Evolutionary conservation across 352 stramenopile species (phyloP), one percentile per base, ranked within the genome.

Genomic region (Phytophthora fragariaefolia): DNA sequence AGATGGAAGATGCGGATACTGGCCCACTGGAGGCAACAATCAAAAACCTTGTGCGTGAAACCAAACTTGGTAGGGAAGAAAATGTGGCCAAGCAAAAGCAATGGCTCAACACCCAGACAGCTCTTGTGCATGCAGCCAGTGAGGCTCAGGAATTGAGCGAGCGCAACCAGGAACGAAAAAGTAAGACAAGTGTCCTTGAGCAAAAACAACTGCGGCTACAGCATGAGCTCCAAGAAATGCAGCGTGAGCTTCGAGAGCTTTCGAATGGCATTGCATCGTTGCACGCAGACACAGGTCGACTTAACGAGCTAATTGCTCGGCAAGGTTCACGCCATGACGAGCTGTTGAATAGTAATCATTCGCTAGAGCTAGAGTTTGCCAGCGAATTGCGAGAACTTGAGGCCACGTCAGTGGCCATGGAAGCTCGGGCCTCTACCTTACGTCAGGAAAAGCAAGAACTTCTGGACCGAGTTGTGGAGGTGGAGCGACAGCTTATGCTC

Each of bases 231-330:
- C 83, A 85, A 38, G 83, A 82, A 60, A 86, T 93, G 73, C 77
- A 86, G 49, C 80, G 82, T 15, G 91, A 97, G 57, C 79, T 97
- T 24, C 94, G 96, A 69, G 83, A 96, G 3, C 72, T 98, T 20
- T 73, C 80, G 26, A 74, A 69, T 6, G 76, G 58, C 15, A 91
- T 97, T 50, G 69, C 82, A 40, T 74, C 66, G n/a, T 87, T 98
- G 76, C 96, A 98, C 63, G 87, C 85, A 30, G 96, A 98, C 67
- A 98, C 97, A 20, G 79, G 84, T 2, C 82, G 95, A 49, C 69
- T 99, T 13, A 99, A 98, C 69, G 91, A 97, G 30, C 78, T 98
- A 17, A 97, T 99, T 61, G 77, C 92, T 9, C 84, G 90, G 57
- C 96, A 98, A 69, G 83, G 74, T 28, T 85, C 73, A 27, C 76